Conservation (phyloP, 2,329 filamentous ascomycete species). For the Fusarium secorum region DNA sequence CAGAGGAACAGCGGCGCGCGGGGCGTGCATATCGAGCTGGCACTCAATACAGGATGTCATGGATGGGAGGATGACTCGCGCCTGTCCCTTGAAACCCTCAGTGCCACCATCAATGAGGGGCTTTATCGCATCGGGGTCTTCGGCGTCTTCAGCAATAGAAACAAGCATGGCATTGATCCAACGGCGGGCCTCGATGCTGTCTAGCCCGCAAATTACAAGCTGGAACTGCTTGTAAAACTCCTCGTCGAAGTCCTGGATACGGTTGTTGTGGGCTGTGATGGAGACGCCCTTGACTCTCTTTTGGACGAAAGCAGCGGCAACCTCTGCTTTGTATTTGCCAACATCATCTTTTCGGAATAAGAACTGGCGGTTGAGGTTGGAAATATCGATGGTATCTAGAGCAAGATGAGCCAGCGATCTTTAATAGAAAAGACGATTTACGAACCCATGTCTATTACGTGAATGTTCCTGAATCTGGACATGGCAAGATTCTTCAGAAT, state of each 20-base stretch:
- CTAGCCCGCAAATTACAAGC: slow-evolving; percentile 89
- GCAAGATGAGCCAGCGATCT: slow-evolving; percentile 15
- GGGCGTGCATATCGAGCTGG: slow-evolving; percentile 97
- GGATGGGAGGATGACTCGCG: slow-evolving; percentile 88
- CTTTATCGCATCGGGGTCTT: slow-evolving; percentile 85
- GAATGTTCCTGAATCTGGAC: slow-evolving; percentile 94
- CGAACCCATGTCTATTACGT: slow-evolving; percentile 97
- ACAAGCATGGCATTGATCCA: slow-evolving; percentile 98
- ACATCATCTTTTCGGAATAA: slow-evolving; percentile 92
- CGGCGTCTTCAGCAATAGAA: slow-evolving; percentile 80
- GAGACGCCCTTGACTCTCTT: slow-evolving; percentile 86
- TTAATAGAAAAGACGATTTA: neutral
- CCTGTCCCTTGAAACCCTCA: slow-evolving; percentile 98
- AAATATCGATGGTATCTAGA: slow-evolving; percentile 95
- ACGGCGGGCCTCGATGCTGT: slow-evolving; percentile 95
- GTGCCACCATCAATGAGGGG: slow-evolving; percentile 96
- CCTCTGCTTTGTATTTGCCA: slow-evolving; percentile 91
- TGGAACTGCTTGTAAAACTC: slow-evolving; percentile 98
- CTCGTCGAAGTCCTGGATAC: slow-evolving; percentile 96
- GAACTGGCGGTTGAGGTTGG: slow-evolving; percentile 97
- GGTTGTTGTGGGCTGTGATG: slow-evolving; percentile 92
- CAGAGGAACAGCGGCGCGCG: slow-evolving; percentile 93
- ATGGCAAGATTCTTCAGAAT: slow-evolving; percentile 96
- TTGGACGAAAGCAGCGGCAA: slow-evolving; percentile 91
- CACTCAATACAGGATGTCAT: slow-evolving; percentile 98